Conservation (phyloP, 192 early-diverging fungal genomes). For the Cetraspora pellucida region DNA sequence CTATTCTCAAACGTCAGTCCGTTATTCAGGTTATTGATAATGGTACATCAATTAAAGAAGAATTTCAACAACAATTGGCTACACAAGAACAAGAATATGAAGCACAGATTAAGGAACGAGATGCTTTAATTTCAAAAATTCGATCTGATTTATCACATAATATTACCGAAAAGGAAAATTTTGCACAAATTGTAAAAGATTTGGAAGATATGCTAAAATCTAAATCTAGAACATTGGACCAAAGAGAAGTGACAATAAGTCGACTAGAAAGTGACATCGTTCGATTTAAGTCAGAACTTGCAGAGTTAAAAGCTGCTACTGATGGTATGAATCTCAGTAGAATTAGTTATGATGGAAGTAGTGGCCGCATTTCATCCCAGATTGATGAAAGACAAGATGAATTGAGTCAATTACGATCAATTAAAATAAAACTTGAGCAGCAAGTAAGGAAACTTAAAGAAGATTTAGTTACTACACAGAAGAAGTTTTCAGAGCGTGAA, state of each 20-base stretch:
- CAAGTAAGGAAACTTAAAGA: constrained; percentile 23
- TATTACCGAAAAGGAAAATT: constrained; percentile 21
- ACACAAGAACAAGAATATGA: constrained; percentile 33
- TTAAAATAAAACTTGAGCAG: constrained; percentile 20
- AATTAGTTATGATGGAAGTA: not conserved
- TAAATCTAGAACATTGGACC: constrained; percentile 43
- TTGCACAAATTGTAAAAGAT: constrained; percentile 12
- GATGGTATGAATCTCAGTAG: not conserved
- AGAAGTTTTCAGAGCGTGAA: constrained; percentile 36
- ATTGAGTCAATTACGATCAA: constrained; percentile 37
- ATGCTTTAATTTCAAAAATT: constrained; percentile 24
- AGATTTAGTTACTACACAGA: constrained; percentile 26
- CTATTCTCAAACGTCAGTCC: constrained; percentile 43
- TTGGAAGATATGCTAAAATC: constrained; percentile 41
- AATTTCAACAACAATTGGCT: constrained; percentile 37
- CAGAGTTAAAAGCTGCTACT: not conserved
- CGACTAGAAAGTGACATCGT: constrained; percentile 38
- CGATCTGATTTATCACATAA: not conserved
- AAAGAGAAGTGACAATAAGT: constrained; percentile 40
- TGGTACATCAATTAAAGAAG: constrained; percentile 31
- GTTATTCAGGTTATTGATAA: constrained; percentile 44
- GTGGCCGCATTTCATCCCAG: not conserved
- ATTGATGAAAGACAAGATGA: constrained; percentile 34
- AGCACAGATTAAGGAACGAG: constrained; percentile 37
- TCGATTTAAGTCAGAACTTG: constrained; percentile 1